Base-by-base conservation (phyloP, 345 rosid genomes). In the Rhodomyrtus tomentosa region DNA sequence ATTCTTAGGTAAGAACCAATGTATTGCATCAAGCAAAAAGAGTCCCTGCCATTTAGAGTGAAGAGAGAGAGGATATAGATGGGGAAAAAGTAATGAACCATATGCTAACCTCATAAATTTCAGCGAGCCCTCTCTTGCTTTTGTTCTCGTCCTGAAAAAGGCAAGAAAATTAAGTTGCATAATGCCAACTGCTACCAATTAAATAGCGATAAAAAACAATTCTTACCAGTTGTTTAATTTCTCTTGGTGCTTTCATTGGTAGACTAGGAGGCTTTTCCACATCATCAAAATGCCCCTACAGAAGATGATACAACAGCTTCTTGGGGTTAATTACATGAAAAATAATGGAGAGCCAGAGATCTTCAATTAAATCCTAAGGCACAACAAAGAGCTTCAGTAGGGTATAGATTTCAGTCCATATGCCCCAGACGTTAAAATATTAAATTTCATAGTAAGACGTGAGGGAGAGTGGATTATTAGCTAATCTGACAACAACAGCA, bases 81-180 rank as follows among this genome's bases (percentile, higher is more conserved):
- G 54, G 80, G 55, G 42, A 32, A 59, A 59, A 83, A 24, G 84
- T 38, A 50, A 81, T 12, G 59, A 21, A 50, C 21, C 25, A 14
- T 48, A 76, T 56, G 56, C 96, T 86, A 89, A 96, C 99, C 99
- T 95, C 99, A 84, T 97, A 97, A 88, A 97, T 90, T 90, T 97
- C 98, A 29, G 95, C 99, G 55, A 97, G 98, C 88, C 99, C 96
- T 91, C 91, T 95, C 91, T 95, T 95, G 92, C 98, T 97, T 89
- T 95, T 97, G 86, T 87, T 95, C 62, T 97, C 99, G 81, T 97
- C 98, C 99, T 97, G 94, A 87, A 93, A 82, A 82, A 68, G 15
- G 45, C 45, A 85, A 58, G 80, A 50, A n/a, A 12, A 53, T 53
- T 51, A 55, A 76, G 48, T 82, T 58, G 32, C 55, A 76, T 40